These are phyloP conservation scores for Acanthamoeba sp. DNA, from an alignment of 208 protist species.

Conservation along the genomic window DNA sequence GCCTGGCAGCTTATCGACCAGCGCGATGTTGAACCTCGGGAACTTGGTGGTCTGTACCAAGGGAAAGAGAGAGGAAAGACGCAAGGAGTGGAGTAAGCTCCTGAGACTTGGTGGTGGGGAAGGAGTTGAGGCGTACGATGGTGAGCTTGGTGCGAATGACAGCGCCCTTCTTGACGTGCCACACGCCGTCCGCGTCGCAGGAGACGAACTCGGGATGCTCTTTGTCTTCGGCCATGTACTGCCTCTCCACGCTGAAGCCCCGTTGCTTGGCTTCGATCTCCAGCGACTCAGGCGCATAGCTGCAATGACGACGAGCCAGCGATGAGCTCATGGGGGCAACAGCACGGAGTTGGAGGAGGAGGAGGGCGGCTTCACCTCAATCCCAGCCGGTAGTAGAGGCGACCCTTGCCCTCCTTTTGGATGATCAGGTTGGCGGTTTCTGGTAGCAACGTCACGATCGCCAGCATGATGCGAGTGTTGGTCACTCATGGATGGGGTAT, in stretches of 20 bases:
- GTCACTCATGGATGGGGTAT: too few relatives aligned
- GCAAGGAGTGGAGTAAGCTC: too few relatives aligned
- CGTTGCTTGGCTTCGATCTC: slow-evolving; percentile 31
- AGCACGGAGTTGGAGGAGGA: neutral
- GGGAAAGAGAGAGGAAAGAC: too few relatives aligned
- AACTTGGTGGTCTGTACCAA: slow-evolving; percentile 10
- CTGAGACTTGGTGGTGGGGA: too few relatives aligned
- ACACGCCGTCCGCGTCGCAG: neutral
- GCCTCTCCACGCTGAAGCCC: slow-evolving; percentile 53
- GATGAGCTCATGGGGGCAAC: neutral
- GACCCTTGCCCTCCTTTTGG: slow-evolving; percentile 72
- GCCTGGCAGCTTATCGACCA: slow-evolving; percentile 70
- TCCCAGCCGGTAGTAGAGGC: slow-evolving; percentile 74
- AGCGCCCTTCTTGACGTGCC: slow-evolving; percentile 49
- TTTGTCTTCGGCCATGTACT: slow-evolving; percentile 52
- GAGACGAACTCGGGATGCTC: slow-evolving; percentile 33
- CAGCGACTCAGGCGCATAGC: slow-evolving; percentile 45
- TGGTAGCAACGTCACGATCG: too few relatives aligned
- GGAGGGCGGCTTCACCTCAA: neutral
- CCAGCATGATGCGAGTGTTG: too few relatives aligned
- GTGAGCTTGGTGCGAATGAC: slow-evolving; percentile 38
- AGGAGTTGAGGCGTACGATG: neutral
- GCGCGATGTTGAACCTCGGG: slow-evolving; percentile 68
- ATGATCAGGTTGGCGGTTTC: slow-evolving; percentile 62
- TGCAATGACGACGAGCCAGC: neutral